Conservation (phyloP, 805 yeast species). For the Lachancea fermentati region DNA sequence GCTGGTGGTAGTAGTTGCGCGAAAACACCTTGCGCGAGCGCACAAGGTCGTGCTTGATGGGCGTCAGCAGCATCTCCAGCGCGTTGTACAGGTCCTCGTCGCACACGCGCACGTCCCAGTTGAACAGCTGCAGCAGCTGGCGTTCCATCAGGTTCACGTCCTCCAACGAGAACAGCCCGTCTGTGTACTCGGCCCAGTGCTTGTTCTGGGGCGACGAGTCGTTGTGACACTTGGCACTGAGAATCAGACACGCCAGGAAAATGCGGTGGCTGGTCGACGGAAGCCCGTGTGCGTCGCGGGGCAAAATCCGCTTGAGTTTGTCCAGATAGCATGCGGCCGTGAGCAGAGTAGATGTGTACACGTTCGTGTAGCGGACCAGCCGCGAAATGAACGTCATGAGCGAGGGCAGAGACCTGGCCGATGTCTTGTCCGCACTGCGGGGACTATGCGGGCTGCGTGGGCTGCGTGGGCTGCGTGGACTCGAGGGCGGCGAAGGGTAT, state of each 20-base stretch:
- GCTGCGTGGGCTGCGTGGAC: constrained; percentile 16
- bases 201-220: constrained; percentile 73
- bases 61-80: constrained; percentile 65
- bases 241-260: constrained; percentile 65
- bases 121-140: constrained; percentile 58
- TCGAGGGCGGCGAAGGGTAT: constrained; percentile 34
- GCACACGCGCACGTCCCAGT: constrained; percentile 67
- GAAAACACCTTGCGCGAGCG: constrained; percentile 19
- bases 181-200: constrained; percentile 78
- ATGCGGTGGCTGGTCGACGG: constrained; percentile 79
- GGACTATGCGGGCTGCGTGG: constrained; percentile 1
- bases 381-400: constrained; percentile 68
- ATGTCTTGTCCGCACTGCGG: constrained; percentile 2
- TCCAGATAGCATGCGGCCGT: constrained; percentile 65
- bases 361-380: constrained; percentile 68
- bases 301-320: constrained; percentile 53
- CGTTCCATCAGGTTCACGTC: constrained; percentile 80
- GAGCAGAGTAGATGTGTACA: constrained; percentile 74
- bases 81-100: constrained; percentile 62
- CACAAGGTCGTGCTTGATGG: constrained; percentile 52
- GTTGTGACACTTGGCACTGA: constrained; percentile 69
- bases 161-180: constrained; percentile 58
- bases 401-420: constrained; percentile 43
- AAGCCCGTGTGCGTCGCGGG: constrained; percentile 66
- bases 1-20: constrained; percentile 18